Evolutionary conservation across 1,284 basidiomycete species (phyloP).

Genomic region (Athelia sp.): DNA sequence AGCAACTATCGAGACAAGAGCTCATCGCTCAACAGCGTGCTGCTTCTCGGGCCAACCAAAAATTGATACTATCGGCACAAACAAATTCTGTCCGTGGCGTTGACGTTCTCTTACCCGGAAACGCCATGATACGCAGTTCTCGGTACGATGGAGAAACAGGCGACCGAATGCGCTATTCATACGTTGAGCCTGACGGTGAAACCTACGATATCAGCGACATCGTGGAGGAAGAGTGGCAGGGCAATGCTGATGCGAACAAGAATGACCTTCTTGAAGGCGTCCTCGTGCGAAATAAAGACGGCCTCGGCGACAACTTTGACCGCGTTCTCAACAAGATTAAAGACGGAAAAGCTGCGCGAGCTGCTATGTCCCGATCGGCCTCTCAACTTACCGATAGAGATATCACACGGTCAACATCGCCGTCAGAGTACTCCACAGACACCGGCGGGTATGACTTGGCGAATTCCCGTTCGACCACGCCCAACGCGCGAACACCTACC

Average conservation of each 20-base stretch:
- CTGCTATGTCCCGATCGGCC: conserved; percentile 11
- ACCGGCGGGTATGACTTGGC: conserved; percentile 19
- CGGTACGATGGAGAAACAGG: conserved; percentile 51
- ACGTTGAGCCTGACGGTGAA: conserved; percentile 82
- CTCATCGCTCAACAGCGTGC: conserved; percentile 92
- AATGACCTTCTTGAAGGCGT: conserved; percentile 67
- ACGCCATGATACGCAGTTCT: conserved; percentile 81
- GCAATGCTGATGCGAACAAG: conserved; percentile 29
- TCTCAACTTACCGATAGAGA: conserved; percentile 18
- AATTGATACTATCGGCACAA: conserved; percentile 80
- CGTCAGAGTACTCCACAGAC: conserved; percentile 57
- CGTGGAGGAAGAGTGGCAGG: conserved; percentile 79
- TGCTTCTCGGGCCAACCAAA: conserved; percentile 79
- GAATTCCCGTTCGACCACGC: conserved; percentile 36
- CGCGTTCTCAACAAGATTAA: conserved; percentile 76
- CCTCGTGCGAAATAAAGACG: conserved; percentile 49
- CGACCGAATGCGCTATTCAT: conserved; percentile 85
- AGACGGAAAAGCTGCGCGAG: conserved; percentile 30
- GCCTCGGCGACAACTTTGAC: conserved; percentile 69
- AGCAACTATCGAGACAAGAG: conserved; percentile 70
- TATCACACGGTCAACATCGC: conserved; percentile 35
- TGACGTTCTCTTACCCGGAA: conserved; percentile 81
- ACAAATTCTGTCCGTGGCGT: conserved; percentile 81
- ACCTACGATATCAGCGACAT: conserved; percentile 91
- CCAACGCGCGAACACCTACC: conserved; percentile 29